Conservation (phyloP, 1,284 basidiomycete species). For the Microbotryomycetes sp. region DNA sequence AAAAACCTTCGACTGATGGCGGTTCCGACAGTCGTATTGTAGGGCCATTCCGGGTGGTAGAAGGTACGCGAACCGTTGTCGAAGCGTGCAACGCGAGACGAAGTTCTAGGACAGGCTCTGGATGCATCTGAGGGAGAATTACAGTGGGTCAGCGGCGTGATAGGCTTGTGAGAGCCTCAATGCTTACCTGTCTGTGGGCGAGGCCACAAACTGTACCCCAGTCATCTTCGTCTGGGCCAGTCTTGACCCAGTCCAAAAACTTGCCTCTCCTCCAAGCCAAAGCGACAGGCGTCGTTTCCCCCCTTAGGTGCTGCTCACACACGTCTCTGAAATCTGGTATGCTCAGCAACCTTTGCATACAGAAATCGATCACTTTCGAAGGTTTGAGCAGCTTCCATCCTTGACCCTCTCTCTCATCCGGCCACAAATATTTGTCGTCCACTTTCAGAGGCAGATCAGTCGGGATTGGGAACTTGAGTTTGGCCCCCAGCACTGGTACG, state of each 20-base stretch:
- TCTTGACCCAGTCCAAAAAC: constrained; percentile 33
- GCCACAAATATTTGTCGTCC: background rate
- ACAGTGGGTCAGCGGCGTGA: background rate
- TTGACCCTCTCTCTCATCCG: constrained; percentile 5
- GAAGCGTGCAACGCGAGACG: constrained; percentile 31
- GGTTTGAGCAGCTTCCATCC: constrained; percentile 10
- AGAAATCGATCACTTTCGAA: constrained; percentile 13
- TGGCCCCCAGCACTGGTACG: constrained; percentile 23
- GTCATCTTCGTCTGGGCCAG: constrained; percentile 14
- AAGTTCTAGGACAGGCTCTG: constrained; percentile 22
- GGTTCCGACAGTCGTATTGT: constrained; percentile 26
- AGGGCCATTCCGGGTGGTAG: background rate
- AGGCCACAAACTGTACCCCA: constrained; percentile 19
- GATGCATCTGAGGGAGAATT: background rate
- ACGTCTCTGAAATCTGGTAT: constrained; percentile 29
- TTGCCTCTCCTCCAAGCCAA: constrained; percentile 31
- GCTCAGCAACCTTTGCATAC: constrained; percentile 18
- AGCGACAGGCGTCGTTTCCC: constrained; percentile 9
- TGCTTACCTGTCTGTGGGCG: constrained; percentile 20
- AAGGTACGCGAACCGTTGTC: constrained; percentile 23
- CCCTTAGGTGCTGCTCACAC: constrained; percentile 14
- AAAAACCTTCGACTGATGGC: constrained; percentile 34
- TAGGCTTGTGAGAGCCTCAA: background rate
- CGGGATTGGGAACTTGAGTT: constrained; percentile 26
- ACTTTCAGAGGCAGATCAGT: background rate